Conservation (phyloP, 345 rosid genomes). For the Gynandropsis gynandra region DNA sequence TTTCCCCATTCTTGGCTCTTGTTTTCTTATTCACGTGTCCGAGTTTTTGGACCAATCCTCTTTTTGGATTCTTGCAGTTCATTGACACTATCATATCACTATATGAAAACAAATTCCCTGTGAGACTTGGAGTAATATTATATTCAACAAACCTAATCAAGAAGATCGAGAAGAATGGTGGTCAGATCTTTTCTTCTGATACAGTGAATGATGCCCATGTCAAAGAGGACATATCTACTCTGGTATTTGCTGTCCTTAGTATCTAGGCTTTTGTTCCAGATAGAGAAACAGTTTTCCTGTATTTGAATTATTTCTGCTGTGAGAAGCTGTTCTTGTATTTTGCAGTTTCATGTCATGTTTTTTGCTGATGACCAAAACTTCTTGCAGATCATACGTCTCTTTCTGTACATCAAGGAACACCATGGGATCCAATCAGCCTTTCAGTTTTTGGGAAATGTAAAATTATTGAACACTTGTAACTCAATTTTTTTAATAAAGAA, state of each 20-base stretch:
- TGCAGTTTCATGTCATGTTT: neutral
- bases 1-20: constrained; percentile 7
- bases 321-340: constrained; percentile 10
- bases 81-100: constrained; percentile 62
- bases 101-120: constrained; percentile 72
- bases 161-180: constrained; percentile 52
- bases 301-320: neutral
- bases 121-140: constrained; percentile 87
- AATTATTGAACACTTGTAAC: constrained; percentile 16
- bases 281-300: neutral
- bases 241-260: constrained; percentile 48
- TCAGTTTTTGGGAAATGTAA: constrained; percentile 82
- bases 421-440: constrained; percentile 71
- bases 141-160: constrained; percentile 65
- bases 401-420: constrained; percentile 77
- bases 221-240: constrained; percentile 70
- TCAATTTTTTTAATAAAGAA: neutral
- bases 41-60: constrained; percentile 19
- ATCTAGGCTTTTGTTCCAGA: constrained; percentile 2
- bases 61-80: constrained; percentile 48
- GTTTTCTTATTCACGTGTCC: constrained; percentile 14
- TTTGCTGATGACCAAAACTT: constrained; percentile 19
- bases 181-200: constrained; percentile 34
- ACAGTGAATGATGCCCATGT: constrained; percentile 35
- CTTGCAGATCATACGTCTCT: constrained; percentile 83